Conservation (phyloP, 2,329 filamentous ascomycete genomes). For the Colletotrichum sp. region DNA sequence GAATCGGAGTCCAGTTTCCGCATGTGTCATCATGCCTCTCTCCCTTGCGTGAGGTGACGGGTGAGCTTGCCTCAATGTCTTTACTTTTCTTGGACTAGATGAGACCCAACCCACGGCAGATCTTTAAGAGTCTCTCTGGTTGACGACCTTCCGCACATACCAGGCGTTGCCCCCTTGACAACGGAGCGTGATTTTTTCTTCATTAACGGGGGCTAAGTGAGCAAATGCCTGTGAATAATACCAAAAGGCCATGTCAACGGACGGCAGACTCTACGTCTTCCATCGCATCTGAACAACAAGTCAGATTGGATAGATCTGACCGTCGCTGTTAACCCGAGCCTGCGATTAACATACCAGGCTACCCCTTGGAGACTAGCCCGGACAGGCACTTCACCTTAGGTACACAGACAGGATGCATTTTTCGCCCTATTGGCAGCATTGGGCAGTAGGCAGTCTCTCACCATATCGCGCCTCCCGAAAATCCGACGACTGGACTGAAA, state of each 20-base stretch:
- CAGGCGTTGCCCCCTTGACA: neutral
- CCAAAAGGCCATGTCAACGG: neutral
- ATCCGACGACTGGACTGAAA: neutral
- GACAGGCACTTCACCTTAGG: neutral
- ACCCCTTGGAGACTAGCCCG: conserved; percentile 12
- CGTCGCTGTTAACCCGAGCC: neutral
- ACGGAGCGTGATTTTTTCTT: conserved; percentile 1
- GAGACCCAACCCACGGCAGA: neutral
- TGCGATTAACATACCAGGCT: conserved; percentile 9
- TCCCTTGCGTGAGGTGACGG: neutral
- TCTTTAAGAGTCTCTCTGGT: neutral
- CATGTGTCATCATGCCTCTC: neutral
- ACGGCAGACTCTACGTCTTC: neutral
- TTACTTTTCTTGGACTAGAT: neutral
- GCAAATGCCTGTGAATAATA: neutral
- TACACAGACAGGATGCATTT: conserved; percentile 14
- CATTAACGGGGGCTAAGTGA: neutral
- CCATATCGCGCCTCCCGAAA: neutral
- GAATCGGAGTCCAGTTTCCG: neutral
- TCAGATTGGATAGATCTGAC: conserved; percentile 3
- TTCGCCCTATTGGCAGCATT: conserved; percentile 1
- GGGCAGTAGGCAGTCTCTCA: conserved; percentile 10
- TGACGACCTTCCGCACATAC: neutral
- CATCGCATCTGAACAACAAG: neutral
- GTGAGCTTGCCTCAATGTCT: conserved; percentile 1